Evolutionary conservation across 257 asterid genomes (phyloP).

Genomic region (Solanum bulbocastanum): DNA sequence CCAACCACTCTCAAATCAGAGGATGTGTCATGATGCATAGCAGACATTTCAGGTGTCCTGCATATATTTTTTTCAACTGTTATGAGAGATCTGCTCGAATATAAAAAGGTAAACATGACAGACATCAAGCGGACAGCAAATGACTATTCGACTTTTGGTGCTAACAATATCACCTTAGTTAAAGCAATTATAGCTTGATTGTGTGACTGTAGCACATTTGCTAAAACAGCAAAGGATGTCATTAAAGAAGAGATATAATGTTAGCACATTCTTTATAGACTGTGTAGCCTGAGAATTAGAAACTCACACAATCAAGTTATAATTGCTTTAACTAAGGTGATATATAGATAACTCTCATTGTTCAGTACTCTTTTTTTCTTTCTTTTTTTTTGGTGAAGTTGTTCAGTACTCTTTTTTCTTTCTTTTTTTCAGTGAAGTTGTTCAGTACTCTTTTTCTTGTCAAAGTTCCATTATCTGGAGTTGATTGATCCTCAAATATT

Average conservation of each 20-base stretch:
- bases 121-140: not conserved
- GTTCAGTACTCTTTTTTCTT: not conserved
- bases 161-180: not conserved
- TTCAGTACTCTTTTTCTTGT: not conserved
- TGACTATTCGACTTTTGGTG: not conserved
- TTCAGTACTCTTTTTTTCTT: not conserved
- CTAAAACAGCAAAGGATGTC: not conserved
- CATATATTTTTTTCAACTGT: not conserved
- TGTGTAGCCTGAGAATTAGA: not conserved
- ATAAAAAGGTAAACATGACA: not conserved
- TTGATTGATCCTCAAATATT: not conserved
- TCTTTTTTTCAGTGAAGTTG: not conserved
- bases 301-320: not conserved
- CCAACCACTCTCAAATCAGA: constrained; percentile 49
- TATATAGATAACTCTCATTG: not conserved
- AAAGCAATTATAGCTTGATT: not conserved
- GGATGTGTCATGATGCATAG: constrained; percentile 66
- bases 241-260: not conserved
- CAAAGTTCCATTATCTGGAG: not conserved
- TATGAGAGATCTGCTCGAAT: not conserved
- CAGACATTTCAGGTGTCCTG: constrained; percentile 77
- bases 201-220: not conserved
- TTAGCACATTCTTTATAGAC: not conserved
- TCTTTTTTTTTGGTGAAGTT: not conserved
- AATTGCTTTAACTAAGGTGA: not conserved